Conservation (phyloP, 805 yeast genomes). For the Ogataea thermomethanolica region DNA sequence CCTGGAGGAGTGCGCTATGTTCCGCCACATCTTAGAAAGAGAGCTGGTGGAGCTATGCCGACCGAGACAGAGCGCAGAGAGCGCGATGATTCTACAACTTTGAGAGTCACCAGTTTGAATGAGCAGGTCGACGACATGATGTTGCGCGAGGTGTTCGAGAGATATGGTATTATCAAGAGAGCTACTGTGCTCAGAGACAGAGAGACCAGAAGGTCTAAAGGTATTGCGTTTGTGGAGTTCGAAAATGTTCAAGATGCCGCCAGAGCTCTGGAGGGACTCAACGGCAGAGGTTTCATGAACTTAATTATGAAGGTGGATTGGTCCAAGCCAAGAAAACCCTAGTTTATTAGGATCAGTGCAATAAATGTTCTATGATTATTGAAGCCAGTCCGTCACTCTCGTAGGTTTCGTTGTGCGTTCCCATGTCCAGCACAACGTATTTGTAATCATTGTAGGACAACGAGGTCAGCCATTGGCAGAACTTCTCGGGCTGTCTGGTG, state of each 20-base stretch:
- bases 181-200: constrained; percentile 83
- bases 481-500: constrained; percentile 45
- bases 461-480: constrained; percentile 35
- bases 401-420: constrained; percentile 67
- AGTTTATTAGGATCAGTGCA: constrained; percentile 6
- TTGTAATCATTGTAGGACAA: constrained; percentile 13
- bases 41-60: constrained; percentile 34
- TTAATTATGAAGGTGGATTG: constrained; percentile 70
- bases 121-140: constrained; percentile 78
- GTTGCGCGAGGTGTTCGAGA: constrained; percentile 68
- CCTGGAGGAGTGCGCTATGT: constrained; percentile 43
- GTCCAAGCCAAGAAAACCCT: constrained; percentile 43
- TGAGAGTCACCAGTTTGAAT: constrained; percentile 89
- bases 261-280: constrained; percentile 66
- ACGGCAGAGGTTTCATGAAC: constrained; percentile 91
- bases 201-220: constrained; percentile 92
- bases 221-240: constrained; percentile 91
- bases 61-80: constrained; percentile 38
- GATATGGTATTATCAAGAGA: constrained; percentile 66
- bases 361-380: constrained; percentile 9
- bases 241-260: constrained; percentile 67
- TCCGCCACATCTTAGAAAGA: constrained; percentile 57
- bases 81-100: constrained; percentile 82
- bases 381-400: constrained; percentile 34
- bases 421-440: constrained; percentile 40